These are phyloP conservation scores for Magnaporthiopsis incrustans DNA, from an alignment of 2,329 filamentous ascomycete species.

Conservation along the genomic window DNA sequence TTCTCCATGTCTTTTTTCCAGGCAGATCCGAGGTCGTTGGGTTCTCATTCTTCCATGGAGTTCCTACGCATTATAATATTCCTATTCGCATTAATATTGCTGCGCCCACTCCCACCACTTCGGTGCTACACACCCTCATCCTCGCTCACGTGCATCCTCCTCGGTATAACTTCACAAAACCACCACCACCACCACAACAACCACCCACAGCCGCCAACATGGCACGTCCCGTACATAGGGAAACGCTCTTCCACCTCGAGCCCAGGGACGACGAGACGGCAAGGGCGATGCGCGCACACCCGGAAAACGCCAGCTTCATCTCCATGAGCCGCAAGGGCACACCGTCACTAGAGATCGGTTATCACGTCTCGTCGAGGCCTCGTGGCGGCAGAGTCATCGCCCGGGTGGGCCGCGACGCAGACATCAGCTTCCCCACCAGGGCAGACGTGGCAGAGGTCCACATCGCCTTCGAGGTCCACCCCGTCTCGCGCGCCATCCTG, in stretches of 20 bases:
- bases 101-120: not conserved
- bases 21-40: not conserved
- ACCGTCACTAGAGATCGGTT: not conserved
- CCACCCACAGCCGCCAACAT: not conserved
- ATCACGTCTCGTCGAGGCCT: not conserved
- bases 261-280: not conserved
- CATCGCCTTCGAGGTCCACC: slow-evolving; percentile 1
- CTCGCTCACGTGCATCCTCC: not conserved
- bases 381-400: slow-evolving; percentile 1
- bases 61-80: not conserved
- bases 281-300: not conserved
- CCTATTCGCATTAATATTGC: not conserved
- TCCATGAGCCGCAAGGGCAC: not conserved
- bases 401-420: not conserved
- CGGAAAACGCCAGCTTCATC: not conserved
- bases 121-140: not conserved
- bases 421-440: not conserved
- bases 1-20: not conserved
- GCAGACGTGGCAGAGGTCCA: not conserved
- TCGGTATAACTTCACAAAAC: not conserved
- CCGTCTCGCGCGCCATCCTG: not conserved
- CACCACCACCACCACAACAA: too few relatives aligned
- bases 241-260: not conserved
- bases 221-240: not conserved
- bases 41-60: not conserved